Base-by-base conservation (phyloP, 371 early-diverging fungal species). In the Mortierella sp. region DNA sequence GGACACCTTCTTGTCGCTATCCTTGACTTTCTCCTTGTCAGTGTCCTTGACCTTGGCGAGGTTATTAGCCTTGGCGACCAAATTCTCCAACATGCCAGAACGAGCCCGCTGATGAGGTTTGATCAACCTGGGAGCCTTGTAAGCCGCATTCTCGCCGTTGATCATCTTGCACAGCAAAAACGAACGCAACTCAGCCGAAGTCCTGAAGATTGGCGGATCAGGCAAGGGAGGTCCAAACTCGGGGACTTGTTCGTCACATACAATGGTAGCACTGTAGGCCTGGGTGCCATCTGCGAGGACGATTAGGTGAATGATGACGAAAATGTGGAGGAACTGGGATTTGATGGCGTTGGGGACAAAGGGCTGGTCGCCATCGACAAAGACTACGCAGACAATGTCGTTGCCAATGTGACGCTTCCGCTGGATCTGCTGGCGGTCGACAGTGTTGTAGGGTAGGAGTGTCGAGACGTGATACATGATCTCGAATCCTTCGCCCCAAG, bases 381-480 rank as follows among this genome's bases (percentile, higher is more conserved):
- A 94, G n/a, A 94, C 87, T 40, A 95, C 86, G 58, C 90, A 89
- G 13, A 94, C 93, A 73, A 95, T 93, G 79, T 95, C 94, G 85
- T 96, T 96, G 66, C 96, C 96, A 50, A 96, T 93, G 77, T 95
- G 95, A 22, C 95, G 87, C 80, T 96, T 96, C 19, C 94, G 88
- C 75, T 95, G 94, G 26, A 96, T 88, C 84, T 95, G 96, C 61
- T 96, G 95, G 34, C 83, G 83, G 79, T 96, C 96, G 11, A 87
- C 87, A 8, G 86, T 85, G 69, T 89, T 90, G 80, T 79, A 90
- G 3, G 97, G 97, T 66, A 97, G 88, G 24, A 95, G 74, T 1
- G 96, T 92, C 19, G 95, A 91, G 7, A 95, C 94, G 77, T 97
- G 97, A 79, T 93, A 97, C 94, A 96, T 95, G 75, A 97, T 91